Evolutionary conservation across 345 rosid genomes (phyloP).

Genomic region (Cardamine occulta): DNA sequence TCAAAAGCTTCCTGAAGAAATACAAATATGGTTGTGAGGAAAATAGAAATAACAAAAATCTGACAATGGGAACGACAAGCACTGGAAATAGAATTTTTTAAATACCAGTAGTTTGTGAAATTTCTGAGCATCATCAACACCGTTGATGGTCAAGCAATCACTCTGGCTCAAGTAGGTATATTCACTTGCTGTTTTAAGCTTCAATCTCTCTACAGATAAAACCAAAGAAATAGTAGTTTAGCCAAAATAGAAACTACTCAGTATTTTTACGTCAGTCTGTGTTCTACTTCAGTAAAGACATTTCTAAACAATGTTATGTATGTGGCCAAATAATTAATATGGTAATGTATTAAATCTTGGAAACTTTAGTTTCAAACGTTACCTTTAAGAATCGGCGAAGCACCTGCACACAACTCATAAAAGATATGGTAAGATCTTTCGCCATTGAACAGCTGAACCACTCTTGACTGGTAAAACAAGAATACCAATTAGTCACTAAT

Average conservation of each 20-base stretch:
- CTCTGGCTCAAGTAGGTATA: constrained; percentile 91
- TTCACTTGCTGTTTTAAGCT: constrained; percentile 75
- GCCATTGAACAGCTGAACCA: constrained; percentile 80
- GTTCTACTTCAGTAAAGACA: constrained; percentile 20
- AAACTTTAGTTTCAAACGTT: constrained; percentile 28
- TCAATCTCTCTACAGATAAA: constrained; percentile 67
- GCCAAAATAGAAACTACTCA: constrained; percentile 4
- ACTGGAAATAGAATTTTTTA: not conserved
- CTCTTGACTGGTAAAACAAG: constrained; percentile 80
- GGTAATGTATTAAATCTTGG: not conserved
- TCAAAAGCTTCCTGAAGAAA: constrained; percentile 74
- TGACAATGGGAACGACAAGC: not conserved
- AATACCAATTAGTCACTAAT: constrained; percentile 46
- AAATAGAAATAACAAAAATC: constrained; percentile 6
- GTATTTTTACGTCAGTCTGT: not conserved
- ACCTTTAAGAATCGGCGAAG: constrained; percentile 87
- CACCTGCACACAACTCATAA: constrained; percentile 95
- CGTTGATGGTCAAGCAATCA: constrained; percentile 70
- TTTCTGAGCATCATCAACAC: constrained; percentile 74
- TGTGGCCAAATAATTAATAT: constrained; percentile 1
- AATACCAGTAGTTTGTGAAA: constrained; percentile 77
- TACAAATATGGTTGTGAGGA: not conserved
- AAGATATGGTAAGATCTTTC: constrained; percentile 95
- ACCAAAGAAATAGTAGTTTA: constrained; percentile 4
- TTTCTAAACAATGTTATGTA: not conserved